Percentiles rank a stretch among this genome's conserved stretches.
Conservation (phyloP, 805 yeast genomes). For the Isabelozyma rhagii region DNA sequence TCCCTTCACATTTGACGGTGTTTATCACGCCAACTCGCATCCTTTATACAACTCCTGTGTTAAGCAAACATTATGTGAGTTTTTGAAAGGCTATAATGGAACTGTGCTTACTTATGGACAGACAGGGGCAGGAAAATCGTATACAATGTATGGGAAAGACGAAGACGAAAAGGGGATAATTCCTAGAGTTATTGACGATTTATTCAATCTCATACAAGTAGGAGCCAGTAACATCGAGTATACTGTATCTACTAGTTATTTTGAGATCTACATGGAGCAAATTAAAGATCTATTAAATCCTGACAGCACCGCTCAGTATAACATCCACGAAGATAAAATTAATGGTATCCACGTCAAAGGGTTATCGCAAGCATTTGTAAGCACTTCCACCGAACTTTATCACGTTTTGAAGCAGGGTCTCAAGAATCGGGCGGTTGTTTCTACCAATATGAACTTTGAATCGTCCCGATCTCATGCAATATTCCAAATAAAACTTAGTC, state of each 20-base stretch:
- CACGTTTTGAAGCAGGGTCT: constrained; percentile 59
- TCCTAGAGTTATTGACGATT: constrained; percentile 65
- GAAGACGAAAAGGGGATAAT: constrained; percentile 56
- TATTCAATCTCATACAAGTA: constrained; percentile 53
- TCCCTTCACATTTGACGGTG: constrained; percentile 53
- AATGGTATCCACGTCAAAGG: constrained; percentile 72
- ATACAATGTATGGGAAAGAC: constrained; percentile 66
- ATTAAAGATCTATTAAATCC: constrained; percentile 66
- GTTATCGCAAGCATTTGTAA: constrained; percentile 59
- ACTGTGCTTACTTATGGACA: constrained; percentile 79
- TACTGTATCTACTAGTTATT: constrained; percentile 64
- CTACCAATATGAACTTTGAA: constrained; percentile 69
- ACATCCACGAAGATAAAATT: constrained; percentile 60
- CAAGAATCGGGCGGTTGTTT: constrained; percentile 49
- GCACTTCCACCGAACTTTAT: constrained; percentile 56
- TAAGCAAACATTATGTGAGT: constrained; percentile 61
- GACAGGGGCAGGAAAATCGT: constrained; percentile 74
- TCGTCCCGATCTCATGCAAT: constrained; percentile 82
- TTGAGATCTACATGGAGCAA: constrained; percentile 82
- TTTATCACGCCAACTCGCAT: constrained; percentile 48
- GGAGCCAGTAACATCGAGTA: constrained; percentile 54
- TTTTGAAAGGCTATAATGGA: constrained; percentile 74
- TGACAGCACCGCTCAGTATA: constrained; percentile 29
- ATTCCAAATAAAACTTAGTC: constrained; percentile 65
- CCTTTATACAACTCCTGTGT: constrained; percentile 62